Percentiles rank a stretch among this genome's conserved stretches.
Conservation (phyloP, 2,329 filamentous ascomycete genomes). For the Colletotrichum sp. region DNA sequence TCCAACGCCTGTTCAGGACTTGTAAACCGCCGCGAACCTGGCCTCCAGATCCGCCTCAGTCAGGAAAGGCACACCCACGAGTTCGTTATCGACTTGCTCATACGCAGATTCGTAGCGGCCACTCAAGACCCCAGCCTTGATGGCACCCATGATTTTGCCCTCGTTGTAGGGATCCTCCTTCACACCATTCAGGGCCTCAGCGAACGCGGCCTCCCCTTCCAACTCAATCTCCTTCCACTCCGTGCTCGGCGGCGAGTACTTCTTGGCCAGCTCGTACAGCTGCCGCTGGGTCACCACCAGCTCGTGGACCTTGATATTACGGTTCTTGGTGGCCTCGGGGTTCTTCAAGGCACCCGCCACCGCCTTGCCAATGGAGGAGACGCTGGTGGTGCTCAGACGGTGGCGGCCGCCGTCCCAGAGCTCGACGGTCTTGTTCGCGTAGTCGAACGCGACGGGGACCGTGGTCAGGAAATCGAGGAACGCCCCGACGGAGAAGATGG, state of each 20-base stretch:
- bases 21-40: not conserved
- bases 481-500: conserved; percentile 52
- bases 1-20: not conserved
- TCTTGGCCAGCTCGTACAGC: conserved; percentile 41
- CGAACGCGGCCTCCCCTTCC: not conserved
- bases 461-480: conserved; percentile 65
- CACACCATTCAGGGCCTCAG: not conserved
- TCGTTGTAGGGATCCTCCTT: not conserved
- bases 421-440: conserved; percentile 30
- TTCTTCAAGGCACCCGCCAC: conserved; percentile 51
- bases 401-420: conserved; percentile 55
- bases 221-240: conserved; percentile 1
- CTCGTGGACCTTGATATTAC: conserved; percentile 56
- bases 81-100: not conserved
- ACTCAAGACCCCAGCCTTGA: not conserved
- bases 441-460: conserved; percentile 13
- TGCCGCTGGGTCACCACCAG: conserved; percentile 55
- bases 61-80: not conserved
- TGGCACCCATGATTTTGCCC: not conserved
- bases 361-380: conserved; percentile 49
- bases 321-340: conserved; percentile 54
- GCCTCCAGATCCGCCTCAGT: conserved; percentile 4
- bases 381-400: conserved; percentile 51
- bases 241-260: conserved; percentile 13
- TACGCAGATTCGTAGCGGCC: not conserved